Evolutionary conservation across 768 basidiomycete species (phyloP).

Genomic region (Hygrophorus russula): DNA sequence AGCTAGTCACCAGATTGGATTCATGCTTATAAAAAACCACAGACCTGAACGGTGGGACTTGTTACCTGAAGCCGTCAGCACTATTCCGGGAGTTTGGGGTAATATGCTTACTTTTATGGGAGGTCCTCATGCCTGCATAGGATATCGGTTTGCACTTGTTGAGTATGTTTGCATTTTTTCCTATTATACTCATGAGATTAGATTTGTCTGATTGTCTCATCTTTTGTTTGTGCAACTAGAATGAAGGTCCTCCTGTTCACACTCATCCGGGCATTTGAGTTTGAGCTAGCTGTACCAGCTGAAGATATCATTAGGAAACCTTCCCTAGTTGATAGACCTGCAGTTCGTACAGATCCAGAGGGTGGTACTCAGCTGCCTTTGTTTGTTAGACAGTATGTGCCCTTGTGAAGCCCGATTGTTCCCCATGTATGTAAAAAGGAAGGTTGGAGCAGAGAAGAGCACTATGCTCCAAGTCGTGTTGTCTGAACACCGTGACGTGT

Average conservation of each 20-base stretch:
- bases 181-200: too few species aligned
- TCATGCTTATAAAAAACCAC: not conserved
- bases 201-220: not conserved
- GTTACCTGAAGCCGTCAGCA: slow-evolving; percentile 19
- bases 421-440: too few species aligned
- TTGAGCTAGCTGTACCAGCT: slow-evolving; percentile 40
- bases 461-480: too few species aligned
- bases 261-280: slow-evolving; percentile 41
- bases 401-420: too few species aligned
- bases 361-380: slow-evolving; percentile 34
- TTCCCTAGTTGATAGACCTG: slow-evolving; percentile 31
- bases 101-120: slow-evolving; percentile 36
- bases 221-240: slow-evolving; percentile 11
- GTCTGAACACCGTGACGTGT: too few species aligned
- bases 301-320: slow-evolving; percentile 28
- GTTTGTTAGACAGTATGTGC: slow-evolving; percentile 8
- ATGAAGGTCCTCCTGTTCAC: slow-evolving; percentile 36
- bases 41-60: slow-evolving; percentile 46
- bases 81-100: slow-evolving; percentile 36
- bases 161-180: slow-evolving; percentile 22
- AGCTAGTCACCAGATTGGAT: slow-evolving; percentile 4
- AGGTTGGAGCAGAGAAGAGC: too few species aligned
- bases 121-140: slow-evolving; percentile 41
- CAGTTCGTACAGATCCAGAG: slow-evolving; percentile 26
- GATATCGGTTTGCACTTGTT: slow-evolving; percentile 34